Base-by-base conservation (phyloP, 2,329 filamentous ascomycete genomes). In the Ambrosiella beaveri region DNA sequence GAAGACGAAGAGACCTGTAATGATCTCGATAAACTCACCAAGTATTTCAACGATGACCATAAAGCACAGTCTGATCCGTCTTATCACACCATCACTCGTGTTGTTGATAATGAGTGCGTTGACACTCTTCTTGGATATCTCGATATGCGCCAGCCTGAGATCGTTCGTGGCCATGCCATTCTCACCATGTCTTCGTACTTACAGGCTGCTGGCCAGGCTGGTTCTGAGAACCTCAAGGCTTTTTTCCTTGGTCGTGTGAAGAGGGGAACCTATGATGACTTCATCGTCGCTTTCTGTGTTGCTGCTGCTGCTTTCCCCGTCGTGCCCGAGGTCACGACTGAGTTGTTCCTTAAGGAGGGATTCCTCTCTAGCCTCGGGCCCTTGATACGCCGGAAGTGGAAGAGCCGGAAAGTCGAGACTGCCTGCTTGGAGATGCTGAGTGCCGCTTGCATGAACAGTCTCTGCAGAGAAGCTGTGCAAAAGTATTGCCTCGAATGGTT, bases 271-370 rank as follows among this genome's bases (percentile, higher is more conserved):
- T 87, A 89, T 62, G 90, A 96, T 65, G 88, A 95, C 69, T 81
- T 94, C 63, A 88, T 95, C 57, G 76, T 93, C 54, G 90, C 90
- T 5, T 97, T 96, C 68, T 97, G 90, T 57, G 89, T 90, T n/a
- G 88, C 89, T 5, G 82, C 89, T 1, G 81, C 84, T 19, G 80
- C 94, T 7, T 98, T 98, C 67, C 90, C 93, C 1, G 79, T 98
- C 56, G 81, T 87, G 1, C 85, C 88, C 2, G 79, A 84, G 58
- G 78, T 87, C 49, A 87, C 84, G 1, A 77, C 87, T 2, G 76
- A 82, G 60, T 75, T 97, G 41, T 96, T 98, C 68, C 78, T 97
- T 59, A 89, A 83, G 40, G 88, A 95, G 63, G 88, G 88, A 2
- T 97, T 98, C 65, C 74, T 96, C 51, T 75, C 81, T 60, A 84